A percentile compares a stretch with the other conserved stretches of the same genome.
Conservation (phyloP, 1,284 basidiomycete genomes). For the Trichosporon coremiiforme region DNA sequence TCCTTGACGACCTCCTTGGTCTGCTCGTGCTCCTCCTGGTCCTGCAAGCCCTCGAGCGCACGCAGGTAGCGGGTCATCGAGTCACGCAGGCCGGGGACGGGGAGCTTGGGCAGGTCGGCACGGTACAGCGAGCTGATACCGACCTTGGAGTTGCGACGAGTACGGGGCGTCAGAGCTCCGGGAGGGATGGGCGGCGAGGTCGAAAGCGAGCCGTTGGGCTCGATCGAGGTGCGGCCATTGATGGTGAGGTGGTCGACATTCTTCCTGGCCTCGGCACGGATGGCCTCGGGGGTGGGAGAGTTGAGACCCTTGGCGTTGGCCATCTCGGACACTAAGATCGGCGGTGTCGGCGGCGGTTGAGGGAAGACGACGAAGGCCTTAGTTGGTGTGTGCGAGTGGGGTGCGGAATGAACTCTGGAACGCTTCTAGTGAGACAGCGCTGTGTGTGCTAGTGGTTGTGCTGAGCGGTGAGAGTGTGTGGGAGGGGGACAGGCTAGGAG, state of each 20-base stretch:
- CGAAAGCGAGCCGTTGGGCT: slow-evolving; percentile 13
- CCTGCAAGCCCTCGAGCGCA: slow-evolving; percentile 67
- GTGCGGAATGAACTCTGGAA: not conserved
- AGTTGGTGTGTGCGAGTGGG: not conserved
- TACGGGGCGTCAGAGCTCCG: slow-evolving; percentile 25
- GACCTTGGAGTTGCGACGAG: slow-evolving; percentile 12
- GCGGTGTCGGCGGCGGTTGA: not conserved
- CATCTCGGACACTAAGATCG: not conserved
- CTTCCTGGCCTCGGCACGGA: not conserved
- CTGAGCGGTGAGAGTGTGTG: not conserved
- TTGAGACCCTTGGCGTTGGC: not conserved
- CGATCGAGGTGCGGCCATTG: slow-evolving; percentile 10
- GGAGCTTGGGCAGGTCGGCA: slow-evolving; percentile 77
- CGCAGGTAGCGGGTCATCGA: slow-evolving; percentile 79
- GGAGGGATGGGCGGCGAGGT: slow-evolving; percentile 25
- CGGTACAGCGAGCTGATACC: slow-evolving; percentile 30
- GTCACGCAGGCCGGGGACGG: slow-evolving; percentile 85
- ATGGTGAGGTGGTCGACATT: slow-evolving; percentile 18
- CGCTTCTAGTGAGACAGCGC: not conserved
- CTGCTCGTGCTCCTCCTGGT: slow-evolving; percentile 58
- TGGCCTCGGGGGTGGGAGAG: slow-evolving; percentile 6
- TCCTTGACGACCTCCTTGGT: slow-evolving; percentile 75
- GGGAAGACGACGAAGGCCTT: not conserved
- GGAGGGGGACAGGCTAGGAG: not conserved
- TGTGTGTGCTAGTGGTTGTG: not conserved